Conservation (phyloP, 106 monocot genomes). For the Amphibolis antarctica region DNA sequence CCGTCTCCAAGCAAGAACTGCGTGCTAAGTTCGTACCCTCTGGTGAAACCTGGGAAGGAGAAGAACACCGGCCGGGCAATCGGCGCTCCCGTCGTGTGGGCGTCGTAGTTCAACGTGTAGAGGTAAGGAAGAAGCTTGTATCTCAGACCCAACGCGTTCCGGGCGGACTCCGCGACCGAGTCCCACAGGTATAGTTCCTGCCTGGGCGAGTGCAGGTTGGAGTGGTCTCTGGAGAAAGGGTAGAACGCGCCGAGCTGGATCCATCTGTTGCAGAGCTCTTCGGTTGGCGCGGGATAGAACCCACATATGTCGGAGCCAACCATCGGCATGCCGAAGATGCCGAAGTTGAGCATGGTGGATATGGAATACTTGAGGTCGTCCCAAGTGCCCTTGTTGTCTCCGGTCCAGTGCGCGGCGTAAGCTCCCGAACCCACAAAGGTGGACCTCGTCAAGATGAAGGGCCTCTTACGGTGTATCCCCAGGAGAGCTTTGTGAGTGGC, state of each 20-base stretch:
- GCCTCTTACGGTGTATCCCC: slow-evolving; percentile 48
- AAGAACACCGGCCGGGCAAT: slow-evolving; percentile 85
- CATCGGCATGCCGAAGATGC: slow-evolving; percentile 97
- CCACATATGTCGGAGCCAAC: slow-evolving; percentile 94
- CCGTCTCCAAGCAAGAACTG: slow-evolving; percentile 71
- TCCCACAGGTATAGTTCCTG: slow-evolving; percentile 92
- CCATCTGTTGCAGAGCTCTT: slow-evolving; percentile 97
- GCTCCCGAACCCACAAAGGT: slow-evolving; percentile 82
- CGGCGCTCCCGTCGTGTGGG: slow-evolving; percentile 63
- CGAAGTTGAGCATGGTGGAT: slow-evolving; percentile 87
- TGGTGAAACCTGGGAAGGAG: slow-evolving; percentile 63
- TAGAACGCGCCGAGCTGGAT: slow-evolving; percentile 96
- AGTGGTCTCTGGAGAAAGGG: slow-evolving; percentile 92
- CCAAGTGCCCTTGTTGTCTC: slow-evolving; percentile 97
- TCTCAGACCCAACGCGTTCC: slow-evolving; percentile 77
- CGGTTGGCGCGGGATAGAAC: slow-evolving; percentile 63
- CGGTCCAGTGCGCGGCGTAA: slow-evolving; percentile 90
- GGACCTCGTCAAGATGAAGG: slow-evolving; percentile 79
- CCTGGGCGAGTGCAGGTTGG: slow-evolving; percentile 59
- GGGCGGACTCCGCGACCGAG: slow-evolving; percentile 76
- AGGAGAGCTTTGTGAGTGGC: slow-evolving; percentile 67
- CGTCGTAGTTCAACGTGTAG: slow-evolving; percentile 81
- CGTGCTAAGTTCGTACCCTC: slow-evolving; percentile 63
- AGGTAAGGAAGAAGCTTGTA: slow-evolving; percentile 80
- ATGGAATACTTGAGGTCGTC: slow-evolving; percentile 70